Base-by-base conservation (phyloP, 805 yeast species). In the Helenozyma rhizophorensis region DNA sequence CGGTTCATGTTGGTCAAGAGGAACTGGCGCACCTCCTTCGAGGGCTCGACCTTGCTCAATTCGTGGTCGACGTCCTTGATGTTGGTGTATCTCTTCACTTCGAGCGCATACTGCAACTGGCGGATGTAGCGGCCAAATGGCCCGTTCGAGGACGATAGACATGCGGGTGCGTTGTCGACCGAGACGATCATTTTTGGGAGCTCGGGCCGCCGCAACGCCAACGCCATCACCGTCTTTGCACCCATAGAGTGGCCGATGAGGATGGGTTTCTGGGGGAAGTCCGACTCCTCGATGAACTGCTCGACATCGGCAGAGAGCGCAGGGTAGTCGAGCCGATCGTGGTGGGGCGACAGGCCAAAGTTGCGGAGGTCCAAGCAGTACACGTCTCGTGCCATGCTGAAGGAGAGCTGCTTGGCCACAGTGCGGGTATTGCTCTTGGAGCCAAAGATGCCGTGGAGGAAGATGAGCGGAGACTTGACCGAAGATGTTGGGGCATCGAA, bases 311-410 rank as follows among this genome's bases (percentile, higher is more conserved):
- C 80, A 1, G 96, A 82, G 63, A 90, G 65, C 2, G 89, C 65
- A 1, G 83, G 81, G 56, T 89, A 89, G 51, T 83, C 89, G 48
- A 84, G 85, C 19, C 82, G 62, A 0, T 56, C 51, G n/a, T 49
- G 53, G 47, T 83, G 94, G 1, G 96, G 96, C 2, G 96, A 84
- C n/a, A 72, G 78, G 2, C 98, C 98, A 54, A 89, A 96, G 58
- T 93, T 89, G 40, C 98, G 67, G 37, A 89, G 65, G 54, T 90
- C 97, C 12, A 83, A 51, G 43, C 85, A 73, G 51, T 72, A 81
- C 3, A 83, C 77, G 39, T 80, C 79, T 27, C 87, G 59, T 16
- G 63, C 54, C 37, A 82, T 50, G 9, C 50, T 43, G 14, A 56
- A 56, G 11, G 76, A 70, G 21, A 82, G 54, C 32, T 66, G 70